These are phyloP conservation scores for Dendrocalamus latiflorus DNA, from an alignment of 202 grass and related monocot species.

Conservation along the genomic window DNA sequence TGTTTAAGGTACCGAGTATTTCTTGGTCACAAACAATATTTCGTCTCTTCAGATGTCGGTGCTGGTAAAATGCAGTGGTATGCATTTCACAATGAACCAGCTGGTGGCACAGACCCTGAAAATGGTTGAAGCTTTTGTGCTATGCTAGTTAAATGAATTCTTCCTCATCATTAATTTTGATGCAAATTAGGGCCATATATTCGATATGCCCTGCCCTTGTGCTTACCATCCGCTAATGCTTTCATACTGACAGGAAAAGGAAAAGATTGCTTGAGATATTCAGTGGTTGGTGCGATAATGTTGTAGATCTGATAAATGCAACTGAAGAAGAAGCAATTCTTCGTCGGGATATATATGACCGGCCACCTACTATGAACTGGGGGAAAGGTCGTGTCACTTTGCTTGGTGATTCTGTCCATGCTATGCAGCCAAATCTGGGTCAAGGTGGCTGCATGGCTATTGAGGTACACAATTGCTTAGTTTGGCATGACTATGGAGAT, in stretches of 20 bases:
- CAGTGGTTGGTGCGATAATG: constrained; percentile 90
- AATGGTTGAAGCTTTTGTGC: constrained; percentile 51
- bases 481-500: too few relatives aligned
- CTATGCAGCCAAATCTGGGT: too few relatives aligned
- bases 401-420: constrained; percentile 95
- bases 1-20: too few relatives aligned
- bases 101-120: constrained; percentile 75
- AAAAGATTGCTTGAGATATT: constrained; percentile 76
- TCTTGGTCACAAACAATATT: too few relatives aligned
- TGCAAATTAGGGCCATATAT: background rate
- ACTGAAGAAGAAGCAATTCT: constrained; percentile 87
- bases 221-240: constrained; percentile 11
- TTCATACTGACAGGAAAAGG: constrained; percentile 57
- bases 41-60: too few relatives aligned
- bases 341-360: constrained; percentile 90
- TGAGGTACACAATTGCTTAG: too few relatives aligned
- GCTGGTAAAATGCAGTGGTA: too few relatives aligned
- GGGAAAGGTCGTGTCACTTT: constrained; percentile 89
- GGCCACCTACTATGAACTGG: constrained; percentile 73
- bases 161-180: background rate
- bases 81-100: too few relatives aligned
- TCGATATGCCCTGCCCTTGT: background rate
- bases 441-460: too few relatives aligned
- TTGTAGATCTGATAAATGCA: constrained; percentile 73
- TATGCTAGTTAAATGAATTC: constrained; percentile 4